These are phyloP conservation scores for Huiozyma naganishii DNA, from an alignment of 805 yeast genomes.

Conservation along the genomic window DNA sequence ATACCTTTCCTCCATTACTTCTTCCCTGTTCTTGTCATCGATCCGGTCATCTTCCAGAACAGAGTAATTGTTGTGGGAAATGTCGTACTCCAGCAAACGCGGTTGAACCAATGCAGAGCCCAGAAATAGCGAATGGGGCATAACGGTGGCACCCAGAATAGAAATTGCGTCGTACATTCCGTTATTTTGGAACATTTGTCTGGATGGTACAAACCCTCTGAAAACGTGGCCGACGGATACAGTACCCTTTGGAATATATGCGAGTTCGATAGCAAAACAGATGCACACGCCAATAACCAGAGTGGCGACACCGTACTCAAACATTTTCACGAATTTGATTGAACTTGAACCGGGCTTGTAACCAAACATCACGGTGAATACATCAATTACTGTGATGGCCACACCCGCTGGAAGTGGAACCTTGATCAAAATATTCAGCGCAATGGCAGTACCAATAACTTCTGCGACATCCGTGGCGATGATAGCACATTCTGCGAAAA, in stretches of 20 bases:
- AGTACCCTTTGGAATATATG: slow-evolving; percentile 35
- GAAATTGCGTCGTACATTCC: slow-evolving; percentile 72
- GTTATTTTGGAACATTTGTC: slow-evolving; percentile 39
- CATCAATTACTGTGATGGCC: slow-evolving; percentile 68
- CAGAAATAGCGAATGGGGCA: slow-evolving; percentile 82
- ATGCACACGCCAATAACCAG: slow-evolving; percentile 65
- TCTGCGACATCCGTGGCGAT: slow-evolving; percentile 91
- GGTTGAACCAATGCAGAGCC: slow-evolving; percentile 87
- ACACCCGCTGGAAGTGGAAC: slow-evolving; percentile 76
- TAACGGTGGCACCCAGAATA: slow-evolving; percentile 84
- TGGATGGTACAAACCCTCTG: slow-evolving; percentile 60
- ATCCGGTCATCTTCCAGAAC: slow-evolving; percentile 14
- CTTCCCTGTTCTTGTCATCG: slow-evolving; percentile 12
- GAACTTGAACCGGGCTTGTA: slow-evolving; percentile 71
- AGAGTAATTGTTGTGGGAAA: slow-evolving; percentile 40
- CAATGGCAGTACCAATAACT: slow-evolving; percentile 87
- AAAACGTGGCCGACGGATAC: slow-evolving; percentile 41
- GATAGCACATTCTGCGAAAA: slow-evolving; percentile 80
- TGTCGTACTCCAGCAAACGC: slow-evolving; percentile 64
- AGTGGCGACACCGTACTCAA: slow-evolving; percentile 63
- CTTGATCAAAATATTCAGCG: slow-evolving; percentile 62
- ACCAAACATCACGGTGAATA: slow-evolving; percentile 66
- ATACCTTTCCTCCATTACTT: slow-evolving; percentile 30
- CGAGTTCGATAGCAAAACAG: slow-evolving; percentile 69
- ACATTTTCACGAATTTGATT: slow-evolving; percentile 56